Percentiles rank a stretch among this genome's conserved stretches.
Evolutionary conservation across 192 early-diverging fungal genomes (phyloP).

Genomic region (Coemansia aciculifera): DNA sequence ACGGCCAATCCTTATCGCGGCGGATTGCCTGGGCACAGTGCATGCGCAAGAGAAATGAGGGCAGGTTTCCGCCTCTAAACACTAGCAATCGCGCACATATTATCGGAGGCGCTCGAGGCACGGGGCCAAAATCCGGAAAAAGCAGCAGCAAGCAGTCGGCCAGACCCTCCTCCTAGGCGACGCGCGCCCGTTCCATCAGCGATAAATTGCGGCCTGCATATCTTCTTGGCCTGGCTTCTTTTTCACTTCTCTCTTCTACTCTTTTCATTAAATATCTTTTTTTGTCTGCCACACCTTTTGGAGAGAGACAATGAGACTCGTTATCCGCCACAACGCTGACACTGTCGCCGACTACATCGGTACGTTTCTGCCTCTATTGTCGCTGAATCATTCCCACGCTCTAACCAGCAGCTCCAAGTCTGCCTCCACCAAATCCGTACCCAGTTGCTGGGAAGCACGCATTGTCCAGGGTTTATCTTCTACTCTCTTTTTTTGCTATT

Average conservation of each 20-base stretch:
- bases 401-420: slow-evolving; percentile 8
- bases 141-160: background rate
- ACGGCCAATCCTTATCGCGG: background rate
- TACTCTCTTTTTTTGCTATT: background rate
- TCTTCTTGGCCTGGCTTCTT: slow-evolving; percentile 15
- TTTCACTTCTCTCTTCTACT: slow-evolving; percentile 14
- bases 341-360: slow-evolving; percentile 73
- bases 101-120: slow-evolving; percentile 9
- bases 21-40: background rate
- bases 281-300: background rate
- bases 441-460: background rate
- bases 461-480: background rate
- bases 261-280: slow-evolving; percentile 4
- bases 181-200: background rate
- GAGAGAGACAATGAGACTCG: slow-evolving; percentile 63
- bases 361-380: slow-evolving; percentile 43
- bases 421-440: slow-evolving; percentile 5
- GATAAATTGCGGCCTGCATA: slow-evolving; percentile 11
- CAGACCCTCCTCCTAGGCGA: slow-evolving; percentile 6
- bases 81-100: background rate
- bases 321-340: slow-evolving; percentile 71
- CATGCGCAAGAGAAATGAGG: background rate
- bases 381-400: background rate
- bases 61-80: background rate
- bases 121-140: slow-evolving; percentile 1